Evolutionary conservation across 2,329 filamentous ascomycete species (phyloP).

Genomic region (Pseudogymnoascus sp.): DNA sequence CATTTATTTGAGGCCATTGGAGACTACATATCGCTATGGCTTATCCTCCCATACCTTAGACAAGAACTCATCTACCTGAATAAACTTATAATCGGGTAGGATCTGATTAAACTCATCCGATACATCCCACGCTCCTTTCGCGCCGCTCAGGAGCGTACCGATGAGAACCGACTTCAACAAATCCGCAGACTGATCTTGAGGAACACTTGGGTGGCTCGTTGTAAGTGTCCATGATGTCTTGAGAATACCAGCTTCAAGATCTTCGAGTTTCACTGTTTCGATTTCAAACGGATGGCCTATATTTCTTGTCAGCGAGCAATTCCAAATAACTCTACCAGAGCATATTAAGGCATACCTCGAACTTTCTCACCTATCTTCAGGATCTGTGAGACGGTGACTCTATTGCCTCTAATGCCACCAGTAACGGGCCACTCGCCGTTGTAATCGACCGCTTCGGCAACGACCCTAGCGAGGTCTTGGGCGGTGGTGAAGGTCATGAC

Average conservation of each 20-base stretch:
- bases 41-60: conserved; percentile 24
- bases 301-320: conserved; percentile 14
- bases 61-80: conserved; percentile 35
- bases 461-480: conserved; percentile 34
- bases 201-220: conserved; percentile 24
- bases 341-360: conserved; percentile 28
- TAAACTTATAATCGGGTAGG: conserved; percentile 37
- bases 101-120: conserved; percentile 37
- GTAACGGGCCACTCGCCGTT: conserved; percentile 26
- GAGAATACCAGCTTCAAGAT: conserved; percentile 38
- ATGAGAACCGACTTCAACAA: conserved; percentile 33
- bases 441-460: conserved; percentile 26
- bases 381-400: conserved; percentile 21
- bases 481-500: conserved; percentile 37
- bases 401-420: conserved; percentile 26
- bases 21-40: conserved; percentile 16
- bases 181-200: conserved; percentile 27
- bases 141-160: conserved; percentile 34
- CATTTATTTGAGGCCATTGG: background rate
- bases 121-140: conserved; percentile 36
- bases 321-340: background rate
- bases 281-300: conserved; percentile 32
- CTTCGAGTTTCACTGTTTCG: conserved; percentile 38
- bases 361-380: conserved; percentile 34
- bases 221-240: conserved; percentile 35